These are phyloP conservation scores for Kregervanrija fluxuum DNA, from an alignment of 805 yeast genomes.

Conservation along the genomic window DNA sequence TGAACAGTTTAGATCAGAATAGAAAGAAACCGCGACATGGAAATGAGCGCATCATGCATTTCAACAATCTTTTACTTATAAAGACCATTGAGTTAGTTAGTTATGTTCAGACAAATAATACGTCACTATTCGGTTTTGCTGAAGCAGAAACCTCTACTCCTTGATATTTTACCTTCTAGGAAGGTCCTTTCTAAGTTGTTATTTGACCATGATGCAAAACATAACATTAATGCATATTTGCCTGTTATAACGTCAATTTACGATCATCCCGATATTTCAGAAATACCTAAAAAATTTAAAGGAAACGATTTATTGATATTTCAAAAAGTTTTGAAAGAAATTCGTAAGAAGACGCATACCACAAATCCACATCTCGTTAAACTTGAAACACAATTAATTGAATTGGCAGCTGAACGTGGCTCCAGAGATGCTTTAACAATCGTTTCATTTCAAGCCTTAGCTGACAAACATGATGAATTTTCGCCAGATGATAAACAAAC, in stretches of 20 bases:
- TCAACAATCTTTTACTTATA: too few relatives aligned
- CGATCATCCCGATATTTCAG: conserved; percentile 18
- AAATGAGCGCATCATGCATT: too few relatives aligned
- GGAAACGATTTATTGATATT: conserved; percentile 60
- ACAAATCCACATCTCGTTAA: conserved; percentile 48
- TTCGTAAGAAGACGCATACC: conserved; percentile 54
- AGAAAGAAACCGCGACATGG: too few relatives aligned
- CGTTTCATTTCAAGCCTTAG: conserved; percentile 59
- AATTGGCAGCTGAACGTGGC: conserved; percentile 78
- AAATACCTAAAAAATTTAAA: conserved; percentile 27
- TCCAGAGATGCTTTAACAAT: conserved; percentile 73
- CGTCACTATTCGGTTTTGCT: neutral
- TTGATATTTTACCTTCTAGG: conserved; percentile 50
- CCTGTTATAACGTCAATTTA: conserved; percentile 50
- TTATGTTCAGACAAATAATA: too few relatives aligned
- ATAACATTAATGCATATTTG: conserved; percentile 44
- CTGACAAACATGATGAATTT: conserved; percentile 21
- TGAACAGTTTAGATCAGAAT: too few relatives aligned
- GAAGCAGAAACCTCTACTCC: conserved; percentile 29
- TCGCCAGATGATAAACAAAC: conserved; percentile 49
- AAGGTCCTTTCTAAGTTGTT: conserved; percentile 49
- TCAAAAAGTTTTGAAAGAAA: conserved; percentile 56
- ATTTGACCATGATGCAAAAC: conserved; percentile 59
- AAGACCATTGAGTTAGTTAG: too few relatives aligned
- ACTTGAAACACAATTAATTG: conserved; percentile 69